A percentile compares a stretch with the other conserved stretches of the same genome.
These are phyloP conservation scores for Zalerion maritima DNA, from an alignment of 495 filamentous ascomycete genomes.

Conservation along the genomic window DNA sequence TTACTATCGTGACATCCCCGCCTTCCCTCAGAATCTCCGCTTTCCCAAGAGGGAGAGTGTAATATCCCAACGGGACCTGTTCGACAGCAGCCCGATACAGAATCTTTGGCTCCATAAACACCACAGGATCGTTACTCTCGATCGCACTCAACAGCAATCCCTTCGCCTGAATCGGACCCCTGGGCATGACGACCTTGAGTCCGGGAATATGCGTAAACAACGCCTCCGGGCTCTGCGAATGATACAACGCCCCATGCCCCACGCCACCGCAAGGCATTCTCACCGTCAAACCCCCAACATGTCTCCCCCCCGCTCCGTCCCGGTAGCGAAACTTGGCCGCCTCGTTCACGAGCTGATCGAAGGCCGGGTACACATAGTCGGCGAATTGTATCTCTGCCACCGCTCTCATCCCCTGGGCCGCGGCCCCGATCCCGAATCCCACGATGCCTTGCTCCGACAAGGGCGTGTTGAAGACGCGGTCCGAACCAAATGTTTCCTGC, in stretches of 20 bases:
- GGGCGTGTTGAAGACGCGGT: conserved; percentile 93
- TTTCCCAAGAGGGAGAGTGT: conserved; percentile 73
- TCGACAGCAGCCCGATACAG: conserved; percentile 91
- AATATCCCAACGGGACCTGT: conserved; percentile 73
- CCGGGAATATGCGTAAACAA: conserved; percentile 90
- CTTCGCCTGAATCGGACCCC: conserved; percentile 85
- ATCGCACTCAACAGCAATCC: conserved; percentile 76
- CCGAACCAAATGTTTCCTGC: conserved; percentile 67
- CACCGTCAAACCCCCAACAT: conserved; percentile 68
- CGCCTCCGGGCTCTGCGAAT: conserved; percentile 85
- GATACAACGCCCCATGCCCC: conserved; percentile 92
- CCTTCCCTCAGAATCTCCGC: conserved; percentile 81
- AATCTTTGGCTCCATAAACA: conserved; percentile 96
- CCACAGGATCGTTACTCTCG: conserved; percentile 69
- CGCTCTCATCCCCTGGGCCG: conserved; percentile 82
- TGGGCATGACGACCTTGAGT: conserved; percentile 75
- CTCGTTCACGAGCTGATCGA: conserved; percentile 96
- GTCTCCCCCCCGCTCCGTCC: conserved; percentile 54
- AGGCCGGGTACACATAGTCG: conserved; percentile 92
- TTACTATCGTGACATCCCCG: conserved; percentile 71
- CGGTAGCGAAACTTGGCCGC: conserved; percentile 86
- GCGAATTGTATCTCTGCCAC: conserved; percentile 97
- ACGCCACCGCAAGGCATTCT: conserved; percentile 92
- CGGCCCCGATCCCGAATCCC: conserved; percentile 82
- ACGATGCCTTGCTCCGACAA: conserved; percentile 88